A percentile compares a stretch with the other conserved stretches of the same genome.
Conservation (phyloP, 2,329 filamentous ascomycete genomes). For the Monosporascus sp. region DNA sequence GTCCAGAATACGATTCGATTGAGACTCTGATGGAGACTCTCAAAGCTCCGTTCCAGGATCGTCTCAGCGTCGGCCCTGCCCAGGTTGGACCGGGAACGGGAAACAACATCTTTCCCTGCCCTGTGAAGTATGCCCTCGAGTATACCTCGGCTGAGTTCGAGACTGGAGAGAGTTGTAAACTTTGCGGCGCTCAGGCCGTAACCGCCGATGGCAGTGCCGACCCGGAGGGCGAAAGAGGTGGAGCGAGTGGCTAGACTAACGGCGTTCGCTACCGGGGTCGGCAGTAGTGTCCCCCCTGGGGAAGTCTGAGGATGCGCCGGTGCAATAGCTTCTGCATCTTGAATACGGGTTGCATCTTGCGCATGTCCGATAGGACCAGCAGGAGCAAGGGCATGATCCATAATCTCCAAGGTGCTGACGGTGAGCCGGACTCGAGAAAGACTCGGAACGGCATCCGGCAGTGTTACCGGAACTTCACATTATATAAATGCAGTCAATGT, state of each 20-base stretch:
- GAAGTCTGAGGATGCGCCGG: conserved; percentile 5
- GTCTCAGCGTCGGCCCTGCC: conserved; percentile 49
- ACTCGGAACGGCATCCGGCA: no score
- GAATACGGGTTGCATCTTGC: not conserved
- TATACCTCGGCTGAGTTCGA: conserved; percentile 50
- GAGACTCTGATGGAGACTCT: conserved; percentile 51
- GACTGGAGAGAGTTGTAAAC: conserved; percentile 50
- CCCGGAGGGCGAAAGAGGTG: conserved; percentile 50
- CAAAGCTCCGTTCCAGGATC: conserved; percentile 50
- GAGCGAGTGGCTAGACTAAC: conserved; percentile 58
- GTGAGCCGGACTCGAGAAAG: no score
- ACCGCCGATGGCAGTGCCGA: conserved; percentile 46
- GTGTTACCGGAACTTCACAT: no score
- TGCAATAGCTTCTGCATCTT: not conserved
- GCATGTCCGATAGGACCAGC: not conserved
- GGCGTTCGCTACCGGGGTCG: conserved; percentile 49
- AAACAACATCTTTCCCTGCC: conserved; percentile 45
- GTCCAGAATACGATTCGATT: conserved; percentile 57
- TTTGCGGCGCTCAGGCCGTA: conserved; percentile 49
- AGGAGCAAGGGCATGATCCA: not conserved
- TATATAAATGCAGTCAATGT: no score
- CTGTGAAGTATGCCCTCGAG: conserved; percentile 49
- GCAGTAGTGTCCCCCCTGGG: conserved; percentile 46
- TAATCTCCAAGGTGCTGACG: not conserved
- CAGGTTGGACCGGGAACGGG: conserved; percentile 39